These are phyloP conservation scores for Rhodosporidiobolus odoratus DNA, from an alignment of 768 basidiomycete species.

Conservation along the genomic window DNA sequence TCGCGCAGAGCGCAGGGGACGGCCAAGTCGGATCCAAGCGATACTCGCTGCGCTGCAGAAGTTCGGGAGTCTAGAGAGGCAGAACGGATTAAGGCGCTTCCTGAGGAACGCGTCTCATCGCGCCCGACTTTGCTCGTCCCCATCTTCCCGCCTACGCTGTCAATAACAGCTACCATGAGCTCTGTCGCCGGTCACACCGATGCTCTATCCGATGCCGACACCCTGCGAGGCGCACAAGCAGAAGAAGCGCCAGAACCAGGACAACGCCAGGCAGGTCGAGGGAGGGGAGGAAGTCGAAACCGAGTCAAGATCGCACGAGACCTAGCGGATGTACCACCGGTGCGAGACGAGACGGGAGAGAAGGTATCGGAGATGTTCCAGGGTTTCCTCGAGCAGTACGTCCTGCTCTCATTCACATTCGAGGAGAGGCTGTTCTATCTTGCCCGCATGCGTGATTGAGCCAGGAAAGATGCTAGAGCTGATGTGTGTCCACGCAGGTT, in stretches of 20 bases:
- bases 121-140: too few species aligned
- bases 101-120: too few species aligned
- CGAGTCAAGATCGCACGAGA: slow-evolving; percentile 33
- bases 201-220: slow-evolving; percentile 3
- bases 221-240: slow-evolving; percentile 20
- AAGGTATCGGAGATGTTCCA: slow-evolving; percentile 88
- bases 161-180: neutral
- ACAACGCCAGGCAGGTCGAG: slow-evolving; percentile 3
- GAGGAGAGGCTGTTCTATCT: too few species aligned
- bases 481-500: slow-evolving; percentile 54
- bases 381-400: slow-evolving; percentile 82
- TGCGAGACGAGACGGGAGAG: slow-evolving; percentile 91
- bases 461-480: neutral
- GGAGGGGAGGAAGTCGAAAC: neutral
- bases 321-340: slow-evolving; percentile 66
- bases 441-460: too few species aligned
- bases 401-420: slow-evolving; percentile 26
- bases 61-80: too few species aligned
- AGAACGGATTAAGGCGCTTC: too few species aligned
- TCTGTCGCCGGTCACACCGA: slow-evolving; percentile 6
- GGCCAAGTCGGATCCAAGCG: too few species aligned
- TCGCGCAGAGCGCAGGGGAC: too few species aligned
- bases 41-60: too few species aligned
- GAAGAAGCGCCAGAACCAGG: slow-evolving; percentile 23
- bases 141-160: neutral